Evolutionary conservation across 257 asterid genomes (phyloP).

Genomic region (Scutellaria baicalensis): DNA sequence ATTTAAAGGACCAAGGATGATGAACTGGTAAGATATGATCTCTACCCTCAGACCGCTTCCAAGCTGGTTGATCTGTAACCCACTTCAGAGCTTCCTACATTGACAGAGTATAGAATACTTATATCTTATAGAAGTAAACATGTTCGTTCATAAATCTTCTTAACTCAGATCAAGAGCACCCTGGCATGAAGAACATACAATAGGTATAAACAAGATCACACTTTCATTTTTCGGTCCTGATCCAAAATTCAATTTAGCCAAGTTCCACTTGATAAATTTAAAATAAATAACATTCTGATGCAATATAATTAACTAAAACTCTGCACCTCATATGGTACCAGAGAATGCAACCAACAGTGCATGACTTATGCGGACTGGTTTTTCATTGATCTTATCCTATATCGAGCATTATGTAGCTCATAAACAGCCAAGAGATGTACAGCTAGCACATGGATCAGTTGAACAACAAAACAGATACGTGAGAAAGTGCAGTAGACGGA

Average conservation of each 20-base stretch:
- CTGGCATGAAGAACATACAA: neutral
- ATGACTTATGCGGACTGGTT: neutral
- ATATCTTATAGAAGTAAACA: neutral
- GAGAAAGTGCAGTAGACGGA: neutral
- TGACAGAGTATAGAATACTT: slow-evolving; percentile 5
- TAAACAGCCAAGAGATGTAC: neutral
- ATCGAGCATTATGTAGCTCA: neutral
- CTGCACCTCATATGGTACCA: neutral
- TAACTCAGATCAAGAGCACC: neutral
- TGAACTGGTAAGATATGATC: slow-evolving; percentile 99
- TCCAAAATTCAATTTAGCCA: neutral
- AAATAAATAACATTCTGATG: neutral
- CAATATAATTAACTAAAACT: neutral
- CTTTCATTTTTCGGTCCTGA: neutral
- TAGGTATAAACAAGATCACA: neutral
- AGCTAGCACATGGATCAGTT: slow-evolving; percentile 1
- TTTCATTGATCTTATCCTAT: neutral
- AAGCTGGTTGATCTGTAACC: slow-evolving; percentile 93
- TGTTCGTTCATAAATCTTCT: neutral
- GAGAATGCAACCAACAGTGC: neutral
- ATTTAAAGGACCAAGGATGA: slow-evolving; percentile 99
- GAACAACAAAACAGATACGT: neutral
- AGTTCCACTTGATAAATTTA: neutral
- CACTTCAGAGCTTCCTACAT: slow-evolving; percentile 87
- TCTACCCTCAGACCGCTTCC: slow-evolving; percentile 97